These are phyloP conservation scores for Colletotrichum sp. DNA, from an alignment of 2,329 filamentous ascomycete genomes.

Conservation along the genomic window DNA sequence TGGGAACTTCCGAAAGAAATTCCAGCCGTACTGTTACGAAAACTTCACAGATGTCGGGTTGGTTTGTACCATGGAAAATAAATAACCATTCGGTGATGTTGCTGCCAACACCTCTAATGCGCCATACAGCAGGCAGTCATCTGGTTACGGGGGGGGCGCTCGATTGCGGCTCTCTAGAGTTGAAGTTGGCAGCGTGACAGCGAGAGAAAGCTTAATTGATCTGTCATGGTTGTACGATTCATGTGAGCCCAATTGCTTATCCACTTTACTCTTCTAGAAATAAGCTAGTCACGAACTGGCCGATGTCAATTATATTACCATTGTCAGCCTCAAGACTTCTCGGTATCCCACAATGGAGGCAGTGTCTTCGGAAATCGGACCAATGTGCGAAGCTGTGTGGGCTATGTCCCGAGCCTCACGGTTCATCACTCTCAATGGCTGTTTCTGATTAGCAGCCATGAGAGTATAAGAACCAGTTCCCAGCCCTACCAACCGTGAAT, in stretches of 20 bases:
- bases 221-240: not conserved
- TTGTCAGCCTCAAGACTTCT: not conserved
- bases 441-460: not conserved
- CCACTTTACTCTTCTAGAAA: not conserved
- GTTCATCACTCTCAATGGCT: not conserved
- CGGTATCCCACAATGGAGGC: not conserved
- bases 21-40: not conserved
- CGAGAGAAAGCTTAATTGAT: not conserved
- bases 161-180: not conserved
- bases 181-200: not conserved
- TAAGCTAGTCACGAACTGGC: not conserved
- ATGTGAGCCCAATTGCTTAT: not conserved
- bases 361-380: not conserved
- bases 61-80: fast-evolving
- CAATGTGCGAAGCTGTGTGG: not conserved
- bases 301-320: not conserved
- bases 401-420: not conserved
- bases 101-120: not conserved
- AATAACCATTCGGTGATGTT: not conserved
- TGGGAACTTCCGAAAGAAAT: not conserved
- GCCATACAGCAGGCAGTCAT: not conserved
- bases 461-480: not conserved
- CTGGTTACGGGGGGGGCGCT: not conserved
- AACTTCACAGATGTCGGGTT: fast-evolving
- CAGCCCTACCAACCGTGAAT: not conserved